Evolutionary conservation across 2,329 filamentous ascomycete genomes (phyloP).

Genomic region (Aspergillus vadensis): DNA sequence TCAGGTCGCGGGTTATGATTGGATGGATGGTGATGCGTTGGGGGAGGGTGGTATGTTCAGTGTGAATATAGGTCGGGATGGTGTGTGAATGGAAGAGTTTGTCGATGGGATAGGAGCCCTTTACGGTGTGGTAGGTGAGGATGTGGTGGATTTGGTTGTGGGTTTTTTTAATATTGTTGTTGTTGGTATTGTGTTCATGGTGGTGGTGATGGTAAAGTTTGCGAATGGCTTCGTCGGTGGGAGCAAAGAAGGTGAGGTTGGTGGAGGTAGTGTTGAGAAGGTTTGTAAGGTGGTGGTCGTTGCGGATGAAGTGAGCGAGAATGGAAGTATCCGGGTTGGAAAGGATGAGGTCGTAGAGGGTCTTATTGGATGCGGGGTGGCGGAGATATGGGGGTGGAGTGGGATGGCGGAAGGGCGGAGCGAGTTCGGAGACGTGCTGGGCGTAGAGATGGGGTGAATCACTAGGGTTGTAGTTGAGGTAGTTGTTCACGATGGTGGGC

Average conservation of each 20-base stretch:
- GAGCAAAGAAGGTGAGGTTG: slow-evolving; percentile 81
- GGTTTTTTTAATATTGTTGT: slow-evolving; percentile 28
- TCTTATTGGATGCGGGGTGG: slow-evolving; percentile 60
- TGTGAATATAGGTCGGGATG: slow-evolving; percentile 59
- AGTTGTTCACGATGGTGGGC: not conserved
- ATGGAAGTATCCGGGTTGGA: slow-evolving; percentile 74
- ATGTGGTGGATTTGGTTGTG: slow-evolving; percentile 65
- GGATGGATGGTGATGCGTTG: slow-evolving; percentile 74
- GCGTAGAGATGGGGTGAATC: not conserved
- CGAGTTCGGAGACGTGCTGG: not conserved
- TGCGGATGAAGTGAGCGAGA: slow-evolving; percentile 72
- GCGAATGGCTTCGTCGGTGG: slow-evolving; percentile 74
- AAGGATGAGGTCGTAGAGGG: slow-evolving; percentile 79
- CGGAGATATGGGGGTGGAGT: slow-evolving; percentile 17
- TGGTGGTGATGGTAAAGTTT: slow-evolving; percentile 52
- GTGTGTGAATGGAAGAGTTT: slow-evolving; percentile 72
- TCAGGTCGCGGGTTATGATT: slow-evolving; percentile 60
- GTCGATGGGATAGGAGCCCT: slow-evolving; percentile 66
- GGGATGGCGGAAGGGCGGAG: slow-evolving; percentile 5
- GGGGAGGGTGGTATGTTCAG: slow-evolving; percentile 44
- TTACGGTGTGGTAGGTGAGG: slow-evolving; percentile 73
- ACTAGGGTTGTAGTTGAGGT: not conserved
- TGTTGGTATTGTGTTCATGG: not conserved
- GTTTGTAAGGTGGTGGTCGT: slow-evolving; percentile 70
- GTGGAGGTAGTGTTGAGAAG: slow-evolving; percentile 71